These are phyloP conservation scores for Coemansia sp. DNA, from an alignment of 192 early-diverging fungal genomes.

Conservation along the genomic window DNA sequence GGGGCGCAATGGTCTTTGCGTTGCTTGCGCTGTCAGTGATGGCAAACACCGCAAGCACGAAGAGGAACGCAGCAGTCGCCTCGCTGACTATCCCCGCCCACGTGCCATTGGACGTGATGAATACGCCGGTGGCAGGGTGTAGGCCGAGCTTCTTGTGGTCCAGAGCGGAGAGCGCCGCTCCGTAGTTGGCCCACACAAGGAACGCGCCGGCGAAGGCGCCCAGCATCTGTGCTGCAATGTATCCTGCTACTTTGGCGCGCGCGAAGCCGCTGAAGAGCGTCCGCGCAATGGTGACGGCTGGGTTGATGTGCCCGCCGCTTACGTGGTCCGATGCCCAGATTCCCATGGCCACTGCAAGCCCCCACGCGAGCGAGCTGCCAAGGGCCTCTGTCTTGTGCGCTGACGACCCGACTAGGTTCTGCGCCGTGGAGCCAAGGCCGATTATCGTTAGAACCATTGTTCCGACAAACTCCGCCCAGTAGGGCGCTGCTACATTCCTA, in stretches of 20 bases:
- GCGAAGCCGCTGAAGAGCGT: slow-evolving; percentile 47
- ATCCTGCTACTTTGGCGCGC: slow-evolving; percentile 30
- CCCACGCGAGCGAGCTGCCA: slow-evolving; percentile 45
- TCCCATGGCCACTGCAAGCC: slow-evolving; percentile 30
- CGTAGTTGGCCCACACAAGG: slow-evolving; percentile 45
- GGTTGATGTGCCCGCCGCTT: slow-evolving; percentile 55
- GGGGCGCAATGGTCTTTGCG: slow-evolving; percentile 46
- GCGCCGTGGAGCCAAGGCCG: slow-evolving; percentile 32
- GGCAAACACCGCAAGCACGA: slow-evolving; percentile 60
- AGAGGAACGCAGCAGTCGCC: slow-evolving; percentile 59
- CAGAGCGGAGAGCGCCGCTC: slow-evolving; percentile 20
- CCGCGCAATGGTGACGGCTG: slow-evolving; percentile 48
- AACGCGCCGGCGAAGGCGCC: slow-evolving; percentile 53
- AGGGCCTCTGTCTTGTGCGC: slow-evolving; percentile 18
- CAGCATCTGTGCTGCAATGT: slow-evolving; percentile 48
- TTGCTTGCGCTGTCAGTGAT: slow-evolving; percentile 57
- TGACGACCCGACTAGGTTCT: slow-evolving; percentile 17
- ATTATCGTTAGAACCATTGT: slow-evolving; percentile 32
- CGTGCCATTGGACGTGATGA: slow-evolving; percentile 25
- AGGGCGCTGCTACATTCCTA: slow-evolving; percentile 46
- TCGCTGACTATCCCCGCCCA: slow-evolving; percentile 49
- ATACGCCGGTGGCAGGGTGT: slow-evolving; percentile 35
- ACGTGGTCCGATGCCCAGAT: slow-evolving; percentile 36
- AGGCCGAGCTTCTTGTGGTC: slow-evolving; percentile 26
- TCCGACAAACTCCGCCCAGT: slow-evolving; percentile 51